Evolutionary conservation across 1,139 yeast species (phyloP).

Genomic region (Suhomyces maxii): DNA sequence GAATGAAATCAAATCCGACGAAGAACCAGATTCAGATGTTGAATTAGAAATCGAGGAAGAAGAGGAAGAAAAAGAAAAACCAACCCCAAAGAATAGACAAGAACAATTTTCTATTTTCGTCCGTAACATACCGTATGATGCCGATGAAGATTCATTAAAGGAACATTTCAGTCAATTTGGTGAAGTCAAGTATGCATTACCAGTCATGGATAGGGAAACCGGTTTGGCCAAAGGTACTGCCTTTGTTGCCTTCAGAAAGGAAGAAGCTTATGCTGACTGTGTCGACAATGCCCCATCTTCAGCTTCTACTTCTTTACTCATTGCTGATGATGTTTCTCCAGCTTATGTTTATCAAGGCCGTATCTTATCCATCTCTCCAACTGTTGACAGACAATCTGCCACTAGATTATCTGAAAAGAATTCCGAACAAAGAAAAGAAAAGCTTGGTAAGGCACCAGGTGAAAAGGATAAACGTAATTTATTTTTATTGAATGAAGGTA

Average conservation of each 20-base stretch:
- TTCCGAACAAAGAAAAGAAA: slow-evolving; percentile 69
- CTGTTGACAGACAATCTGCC: slow-evolving; percentile 90
- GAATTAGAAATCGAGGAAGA: slow-evolving; percentile 28
- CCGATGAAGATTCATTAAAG: slow-evolving; percentile 72
- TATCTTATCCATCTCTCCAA: slow-evolving; percentile 75
- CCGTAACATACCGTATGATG: slow-evolving; percentile 92
- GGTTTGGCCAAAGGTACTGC: slow-evolving; percentile 94
- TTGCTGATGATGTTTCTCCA: slow-evolving; percentile 89
- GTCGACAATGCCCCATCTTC: slow-evolving; percentile 74
- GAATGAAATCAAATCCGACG: slow-evolving; percentile 25
- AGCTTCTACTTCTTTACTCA: slow-evolving; percentile 74
- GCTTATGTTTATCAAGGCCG: slow-evolving; percentile 92
- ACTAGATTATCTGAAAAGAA: slow-evolving; percentile 70
- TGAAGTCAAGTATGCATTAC: slow-evolving; percentile 85
- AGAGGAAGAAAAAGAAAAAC: slow-evolving; percentile 28
- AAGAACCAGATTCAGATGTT: slow-evolving; percentile 22
- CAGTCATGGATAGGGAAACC: slow-evolving; percentile 83
- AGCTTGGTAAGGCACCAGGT: slow-evolving; percentile 76
- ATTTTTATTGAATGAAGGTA: slow-evolving; percentile 89
- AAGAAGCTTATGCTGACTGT: slow-evolving; percentile 66
- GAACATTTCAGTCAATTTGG: slow-evolving; percentile 87
- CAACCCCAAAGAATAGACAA: slow-evolving; percentile 55
- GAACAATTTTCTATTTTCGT: slow-evolving; percentile 77
- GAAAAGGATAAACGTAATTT: slow-evolving; percentile 83
- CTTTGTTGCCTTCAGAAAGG: slow-evolving; percentile 77